Evolutionary conservation across 2,329 filamentous ascomycete species (phyloP).

Genomic region (Thelonectria blattea): DNA sequence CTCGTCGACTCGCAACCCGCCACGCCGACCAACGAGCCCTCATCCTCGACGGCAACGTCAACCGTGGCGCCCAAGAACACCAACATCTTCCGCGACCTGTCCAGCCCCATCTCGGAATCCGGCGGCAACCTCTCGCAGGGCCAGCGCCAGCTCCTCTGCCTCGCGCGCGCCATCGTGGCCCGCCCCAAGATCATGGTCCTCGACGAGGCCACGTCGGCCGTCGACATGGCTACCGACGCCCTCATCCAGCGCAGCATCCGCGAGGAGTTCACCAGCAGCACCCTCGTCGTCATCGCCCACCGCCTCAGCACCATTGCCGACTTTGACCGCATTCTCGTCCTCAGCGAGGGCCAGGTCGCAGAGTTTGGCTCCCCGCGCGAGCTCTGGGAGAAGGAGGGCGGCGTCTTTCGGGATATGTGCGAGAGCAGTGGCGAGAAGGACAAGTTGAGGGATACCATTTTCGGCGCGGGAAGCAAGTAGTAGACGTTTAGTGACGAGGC

Average conservation of each 20-base stretch:
- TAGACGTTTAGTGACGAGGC: neutral
- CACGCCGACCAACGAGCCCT: conserved; percentile 48
- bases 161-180: conserved; percentile 74
- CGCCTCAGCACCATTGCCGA: conserved; percentile 78
- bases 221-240: conserved; percentile 77
- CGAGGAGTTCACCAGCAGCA: conserved; percentile 72
- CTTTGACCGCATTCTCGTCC: conserved; percentile 75
- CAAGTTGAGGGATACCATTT: conserved; percentile 55
- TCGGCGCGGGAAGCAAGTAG: conserved; percentile 29
- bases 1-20: conserved; percentile 56
- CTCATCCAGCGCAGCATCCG: conserved; percentile 77
- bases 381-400: conserved; percentile 60
- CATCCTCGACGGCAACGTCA: conserved; percentile 43
- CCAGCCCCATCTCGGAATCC: conserved; percentile 70
- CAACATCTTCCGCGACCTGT: conserved; percentile 70
- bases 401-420: conserved; percentile 68
- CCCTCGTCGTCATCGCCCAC: conserved; percentile 77
- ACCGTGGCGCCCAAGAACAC: conserved; percentile 54
- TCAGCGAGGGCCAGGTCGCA: conserved; percentile 69
- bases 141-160: conserved; percentile 76
- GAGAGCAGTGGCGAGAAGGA: conserved; percentile 65
- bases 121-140: conserved; percentile 78
- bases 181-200: conserved; percentile 79
- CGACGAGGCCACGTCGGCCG: conserved; percentile 79
- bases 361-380: conserved; percentile 71